Base-by-base conservation (phyloP, 495 filamentous ascomycete genomes). In the Hypoxylon crocopeplum region DNA sequence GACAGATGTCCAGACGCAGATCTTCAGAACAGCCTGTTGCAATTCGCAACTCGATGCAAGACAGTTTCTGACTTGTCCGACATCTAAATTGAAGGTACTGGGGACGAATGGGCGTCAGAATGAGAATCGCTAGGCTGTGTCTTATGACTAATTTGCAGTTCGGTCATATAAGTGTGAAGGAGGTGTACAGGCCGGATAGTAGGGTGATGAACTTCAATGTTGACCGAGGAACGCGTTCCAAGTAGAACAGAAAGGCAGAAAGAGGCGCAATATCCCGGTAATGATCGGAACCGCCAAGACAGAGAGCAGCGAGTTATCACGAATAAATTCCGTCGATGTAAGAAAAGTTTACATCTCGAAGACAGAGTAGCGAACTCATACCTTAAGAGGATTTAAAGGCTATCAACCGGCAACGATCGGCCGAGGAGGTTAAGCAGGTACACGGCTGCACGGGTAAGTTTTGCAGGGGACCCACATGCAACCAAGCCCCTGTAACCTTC, bases 1-100 rank as follows among this genome's bases (percentile, higher is more conserved):
- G 53, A 48, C 52, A 66, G 59, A 64, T 64, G 27, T 62, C 47
- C 58, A 60, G 32, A 68, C 62, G 64, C 58, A 55, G 64, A 68
- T 66, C 55, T 55, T 55, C 21, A 57, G 41, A 48, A 39, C 24
- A 48, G 33, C 39, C 50, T 19, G 58, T 48, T 55, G 59, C 56
- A 49, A 51, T 48, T 40, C 27, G 46, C 29, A 66, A 56, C 41
- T 54, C 48, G 36, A 63, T 27, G 49, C 42, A 54, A 66, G 52
- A 63, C 54, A 56, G 46, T 46, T 42, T 59, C 20, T 51, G 30
- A 20, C 40, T 50, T 57, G 56, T 62, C 37, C 34, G 36, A 59
- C 54, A 47, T 51, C 19, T 33, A 57, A 48, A 19, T 48, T 25
- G 17, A 20, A 32, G 33, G 32, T 12, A 41, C 19, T 17, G 12